These are phyloP conservation scores for Phytophthora constricta DNA, from an alignment of 352 stramenopile genomes.

Conservation along the genomic window DNA sequence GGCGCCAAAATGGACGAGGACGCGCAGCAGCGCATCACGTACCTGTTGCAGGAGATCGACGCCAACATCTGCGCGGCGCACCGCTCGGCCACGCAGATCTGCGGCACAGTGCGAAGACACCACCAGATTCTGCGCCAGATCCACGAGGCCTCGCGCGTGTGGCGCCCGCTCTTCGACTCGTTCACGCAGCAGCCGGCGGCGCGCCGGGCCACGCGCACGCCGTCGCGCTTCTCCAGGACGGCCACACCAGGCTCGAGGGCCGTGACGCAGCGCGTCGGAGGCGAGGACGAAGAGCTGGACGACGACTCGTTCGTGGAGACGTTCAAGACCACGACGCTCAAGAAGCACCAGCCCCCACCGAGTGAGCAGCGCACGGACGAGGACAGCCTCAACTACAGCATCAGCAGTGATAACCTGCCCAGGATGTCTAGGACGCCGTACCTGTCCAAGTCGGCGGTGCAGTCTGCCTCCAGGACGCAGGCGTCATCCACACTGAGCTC, in stretches of 20 bases:
- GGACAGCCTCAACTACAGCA: slow-evolving; percentile 64
- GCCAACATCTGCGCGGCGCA: slow-evolving; percentile 83
- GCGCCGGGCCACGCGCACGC: slow-evolving; percentile 47
- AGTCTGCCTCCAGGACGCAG: slow-evolving; percentile 35
- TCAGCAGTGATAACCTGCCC: slow-evolving; percentile 67
- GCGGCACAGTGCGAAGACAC: slow-evolving; percentile 65
- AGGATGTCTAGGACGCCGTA: slow-evolving; percentile 74
- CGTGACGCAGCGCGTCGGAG: neutral
- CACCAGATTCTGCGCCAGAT: slow-evolving; percentile 82
- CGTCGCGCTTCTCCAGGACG: slow-evolving; percentile 38
- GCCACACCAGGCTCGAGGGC: slow-evolving; percentile 35
- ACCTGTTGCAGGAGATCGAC: slow-evolving; percentile 87
- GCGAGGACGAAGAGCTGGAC: slow-evolving; percentile 38
- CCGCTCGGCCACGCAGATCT: slow-evolving; percentile 81
- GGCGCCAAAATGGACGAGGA: slow-evolving; percentile 74
- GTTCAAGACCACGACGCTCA: slow-evolving; percentile 81
- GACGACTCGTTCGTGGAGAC: slow-evolving; percentile 52
- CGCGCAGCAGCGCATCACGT: slow-evolving; percentile 81
- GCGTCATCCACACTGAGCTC: slow-evolving; percentile 60
- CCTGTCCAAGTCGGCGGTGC: slow-evolving; percentile 48
- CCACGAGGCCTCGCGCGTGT: slow-evolving; percentile 75
- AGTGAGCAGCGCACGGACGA: slow-evolving; percentile 37
- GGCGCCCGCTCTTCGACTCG: slow-evolving; percentile 78
- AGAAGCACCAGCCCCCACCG: slow-evolving; percentile 35
- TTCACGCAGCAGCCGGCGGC: slow-evolving; percentile 60